A percentile compares a stretch with the other conserved stretches of the same genome.
Conservation (phyloP, 192 early-diverging fungal genomes). For the Podila verticillata region DNA sequence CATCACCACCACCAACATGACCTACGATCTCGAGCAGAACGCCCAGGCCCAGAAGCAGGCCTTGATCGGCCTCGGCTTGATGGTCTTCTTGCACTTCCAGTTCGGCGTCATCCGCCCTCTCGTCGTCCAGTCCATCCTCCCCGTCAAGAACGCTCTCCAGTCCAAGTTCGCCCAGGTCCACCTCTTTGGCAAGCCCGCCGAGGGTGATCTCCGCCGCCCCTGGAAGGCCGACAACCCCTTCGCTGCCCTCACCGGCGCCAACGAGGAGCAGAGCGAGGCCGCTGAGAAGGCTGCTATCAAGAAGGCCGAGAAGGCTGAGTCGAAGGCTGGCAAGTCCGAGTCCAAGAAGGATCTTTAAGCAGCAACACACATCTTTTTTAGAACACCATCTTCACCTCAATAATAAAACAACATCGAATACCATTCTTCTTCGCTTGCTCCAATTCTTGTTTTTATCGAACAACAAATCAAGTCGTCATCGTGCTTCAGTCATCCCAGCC, state of each 20-base stretch:
- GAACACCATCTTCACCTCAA: too few relatives aligned
- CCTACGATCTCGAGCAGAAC: slow-evolving; percentile 81
- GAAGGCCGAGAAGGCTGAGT: slow-evolving; percentile 27
- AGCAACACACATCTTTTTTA: not conserved
- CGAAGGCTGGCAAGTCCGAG: slow-evolving; percentile 1
- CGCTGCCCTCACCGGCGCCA: slow-evolving; percentile 56
- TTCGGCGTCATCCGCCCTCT: slow-evolving; percentile 90
- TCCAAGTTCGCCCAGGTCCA: slow-evolving; percentile 84
- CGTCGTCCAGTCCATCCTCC: slow-evolving; percentile 86
- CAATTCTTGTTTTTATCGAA: too few relatives aligned
- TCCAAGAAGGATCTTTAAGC: slow-evolving; percentile 5
- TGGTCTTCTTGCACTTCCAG: slow-evolving; percentile 86
- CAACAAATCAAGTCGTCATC: too few relatives aligned
- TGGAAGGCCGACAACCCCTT: slow-evolving; percentile 85
- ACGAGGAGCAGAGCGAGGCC: slow-evolving; percentile 53
- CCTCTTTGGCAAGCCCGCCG: slow-evolving; percentile 76
- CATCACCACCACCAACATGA: slow-evolving; percentile 71
- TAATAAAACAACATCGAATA: too few relatives aligned
- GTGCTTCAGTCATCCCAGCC: too few relatives aligned
- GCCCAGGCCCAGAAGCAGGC: slow-evolving; percentile 77
- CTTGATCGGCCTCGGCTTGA: slow-evolving; percentile 73
- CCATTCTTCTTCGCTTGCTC: too few relatives aligned
- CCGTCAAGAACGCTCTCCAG: slow-evolving; percentile 73
- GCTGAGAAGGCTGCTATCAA: slow-evolving; percentile 48
- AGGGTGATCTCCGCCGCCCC: slow-evolving; percentile 84